Percentiles rank a stretch among this genome's conserved stretches.
These are phyloP conservation scores for Colletotrichum navitas DNA, from an alignment of 2,329 filamentous ascomycete species.

Conservation along the genomic window DNA sequence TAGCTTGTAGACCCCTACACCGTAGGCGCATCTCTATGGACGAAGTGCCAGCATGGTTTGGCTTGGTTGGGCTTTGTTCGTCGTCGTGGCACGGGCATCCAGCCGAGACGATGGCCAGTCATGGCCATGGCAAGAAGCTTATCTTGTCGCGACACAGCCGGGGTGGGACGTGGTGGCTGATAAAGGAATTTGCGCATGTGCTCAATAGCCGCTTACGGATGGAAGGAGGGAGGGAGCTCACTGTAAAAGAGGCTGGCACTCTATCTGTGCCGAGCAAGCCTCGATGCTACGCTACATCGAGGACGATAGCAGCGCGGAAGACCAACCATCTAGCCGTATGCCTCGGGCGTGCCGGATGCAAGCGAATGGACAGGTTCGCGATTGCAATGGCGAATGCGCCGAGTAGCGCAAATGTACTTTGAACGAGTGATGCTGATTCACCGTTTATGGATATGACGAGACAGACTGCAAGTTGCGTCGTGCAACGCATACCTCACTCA, in stretches of 20 bases:
- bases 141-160: constrained; percentile 19
- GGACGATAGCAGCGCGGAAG: constrained; percentile 1
- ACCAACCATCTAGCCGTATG: constrained; percentile 4
- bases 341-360: constrained; percentile 22
- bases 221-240: background rate
- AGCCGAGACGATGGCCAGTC: constrained; percentile 23
- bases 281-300: background rate
- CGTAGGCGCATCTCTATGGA: constrained; percentile 12
- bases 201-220: constrained; percentile 10
- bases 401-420: constrained; percentile 10
- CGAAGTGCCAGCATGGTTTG: constrained; percentile 8
- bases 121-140: constrained; percentile 16
- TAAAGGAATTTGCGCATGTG: constrained; percentile 37
- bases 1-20: background rate
- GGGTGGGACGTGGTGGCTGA: constrained; percentile 25
- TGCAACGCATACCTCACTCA: background rate
- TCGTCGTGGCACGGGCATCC: constrained; percentile 13
- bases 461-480: constrained; percentile 7
- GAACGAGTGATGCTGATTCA: constrained; percentile 2
- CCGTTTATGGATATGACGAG: background rate
- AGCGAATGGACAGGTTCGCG: constrained; percentile 14
- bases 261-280: constrained; percentile 32
- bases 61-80: constrained; percentile 7
- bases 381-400: constrained; percentile 21
- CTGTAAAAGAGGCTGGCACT: background rate